Conservation (phyloP, 768 basidiomycete species). For the Collybia sp. region DNA sequence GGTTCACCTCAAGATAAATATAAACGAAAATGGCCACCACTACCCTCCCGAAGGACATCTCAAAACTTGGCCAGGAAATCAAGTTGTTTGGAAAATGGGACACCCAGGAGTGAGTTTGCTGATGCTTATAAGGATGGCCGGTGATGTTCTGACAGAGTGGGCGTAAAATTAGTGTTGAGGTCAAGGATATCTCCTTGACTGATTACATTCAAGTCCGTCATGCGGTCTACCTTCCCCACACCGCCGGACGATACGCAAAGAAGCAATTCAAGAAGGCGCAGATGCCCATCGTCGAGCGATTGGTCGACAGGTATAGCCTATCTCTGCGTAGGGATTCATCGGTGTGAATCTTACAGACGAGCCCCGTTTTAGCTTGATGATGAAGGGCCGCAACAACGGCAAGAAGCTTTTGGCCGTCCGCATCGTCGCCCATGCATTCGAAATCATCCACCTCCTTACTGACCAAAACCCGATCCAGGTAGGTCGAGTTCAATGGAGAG, state of each 20-base stretch:
- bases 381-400: slow-evolving; percentile 99
- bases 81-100: slow-evolving; percentile 99
- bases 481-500: slow-evolving; percentile 12
- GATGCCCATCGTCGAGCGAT: slow-evolving; percentile 99
- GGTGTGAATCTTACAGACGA: not conserved
- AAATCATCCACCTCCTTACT: slow-evolving; percentile 99
- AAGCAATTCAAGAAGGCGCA: slow-evolving; percentile 99
- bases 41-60: slow-evolving; percentile 80
- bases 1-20: slow-evolving; percentile 28
- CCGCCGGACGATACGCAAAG: slow-evolving; percentile 98
- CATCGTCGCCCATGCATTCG: slow-evolving; percentile 98
- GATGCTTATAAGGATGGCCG: not conserved
- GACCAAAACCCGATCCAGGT: slow-evolving; percentile 99
- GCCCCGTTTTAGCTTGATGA: slow-evolving; percentile 75
- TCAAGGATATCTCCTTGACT: slow-evolving; percentile 97
- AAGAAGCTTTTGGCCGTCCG: slow-evolving; percentile 99
- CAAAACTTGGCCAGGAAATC: slow-evolving; percentile 78
- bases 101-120: slow-evolving; percentile 77
- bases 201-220: slow-evolving; percentile 99
- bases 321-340: not conserved
- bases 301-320: slow-evolving; percentile 86
- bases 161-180: slow-evolving; percentile 69
- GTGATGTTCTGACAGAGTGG: not conserved
- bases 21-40: slow-evolving; percentile 56
- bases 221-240: slow-evolving; percentile 97